phyloP scores from a whole-genome alignment of 129 eudicot genomes.

The Centella asiatica region DNA sequence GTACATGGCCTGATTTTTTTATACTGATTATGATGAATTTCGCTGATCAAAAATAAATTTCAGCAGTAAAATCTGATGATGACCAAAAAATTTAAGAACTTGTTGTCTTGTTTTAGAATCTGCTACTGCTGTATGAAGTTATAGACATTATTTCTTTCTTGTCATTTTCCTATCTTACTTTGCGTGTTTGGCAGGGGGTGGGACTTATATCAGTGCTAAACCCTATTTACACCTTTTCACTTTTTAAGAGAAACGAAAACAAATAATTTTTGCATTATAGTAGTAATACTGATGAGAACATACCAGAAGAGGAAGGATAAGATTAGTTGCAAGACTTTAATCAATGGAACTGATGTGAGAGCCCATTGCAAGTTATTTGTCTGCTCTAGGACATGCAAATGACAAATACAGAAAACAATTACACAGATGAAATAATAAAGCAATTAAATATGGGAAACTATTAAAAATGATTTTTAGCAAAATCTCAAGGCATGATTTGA shows the following conservation, averaged over 20 bases:
- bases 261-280: not conserved
- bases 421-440: not conserved
- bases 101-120: not conserved
- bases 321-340: constrained; percentile 68
- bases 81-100: no score
- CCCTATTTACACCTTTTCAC: no score
- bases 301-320: constrained; percentile 90
- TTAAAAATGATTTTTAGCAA: not conserved
- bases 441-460: not conserved
- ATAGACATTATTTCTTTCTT: not conserved
- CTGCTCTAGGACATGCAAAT: constrained; percentile 56
- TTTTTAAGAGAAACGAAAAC: not conserved
- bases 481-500: not conserved
- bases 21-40: no score
- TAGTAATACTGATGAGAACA: constrained; percentile 2
- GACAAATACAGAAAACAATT: not conserved
- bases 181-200: not conserved
- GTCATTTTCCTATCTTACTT: no score
- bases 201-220: not conserved
- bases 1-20: no score
- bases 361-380: constrained; percentile 84
- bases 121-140: not conserved
- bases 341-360: constrained; percentile 75
- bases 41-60: no score
- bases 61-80: no score